Base-by-base conservation (phyloP, 208 protist genomes). In the Leishmania major region DNA sequence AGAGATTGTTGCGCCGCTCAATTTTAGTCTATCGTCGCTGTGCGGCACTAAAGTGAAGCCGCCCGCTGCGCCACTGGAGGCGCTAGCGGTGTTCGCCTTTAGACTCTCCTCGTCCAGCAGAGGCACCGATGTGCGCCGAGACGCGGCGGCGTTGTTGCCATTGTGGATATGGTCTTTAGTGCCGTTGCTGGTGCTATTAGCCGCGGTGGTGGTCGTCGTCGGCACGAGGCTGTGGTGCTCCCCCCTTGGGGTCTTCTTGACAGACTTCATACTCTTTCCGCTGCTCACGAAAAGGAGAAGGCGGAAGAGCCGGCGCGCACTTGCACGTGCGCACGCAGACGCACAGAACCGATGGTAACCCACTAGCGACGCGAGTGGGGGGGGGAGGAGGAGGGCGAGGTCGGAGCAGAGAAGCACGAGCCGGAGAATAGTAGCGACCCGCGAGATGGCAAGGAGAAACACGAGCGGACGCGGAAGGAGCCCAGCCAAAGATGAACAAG, bases 71-170 rank as follows among this genome's bases (percentile, higher is more conserved):
- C 28, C 67, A 11, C 15, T 70, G 25, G 31, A 40, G n/a, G 25
- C 4, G 40, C 31, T 59, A 57, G 66, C 53, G 57, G 17, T 37
- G 66, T 87, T 83, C 1, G 66, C 57, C 70, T 77, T 80, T n/a
- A 92, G 86, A 28, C 71, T 90, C n/a, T 90, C 89, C 73, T 92
- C 87, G 55, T 90, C 84, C 15, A 92, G 74, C 28, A 75, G 80
- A 7, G 87, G 89, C 3, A 91, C 83, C 22, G 81, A 67, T 35
- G 72, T 19, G 77, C 45, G 73, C 10, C 60, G 55, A 28, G 72
- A 77, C 76, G 75, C 37, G 2, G 71, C 53, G 35, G 75, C 49
- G 10, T 45, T 55, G 49, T 2, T 51, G 60, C 51, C 64, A 71
- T 82, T 82, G 45, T 28, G 40, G n/a, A n/a, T 59, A 57, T 64